Percentiles rank a stretch among this genome's conserved stretches.
Conservation (phyloP, 139 green algal species). For the Coelastrella sp. region DNA sequence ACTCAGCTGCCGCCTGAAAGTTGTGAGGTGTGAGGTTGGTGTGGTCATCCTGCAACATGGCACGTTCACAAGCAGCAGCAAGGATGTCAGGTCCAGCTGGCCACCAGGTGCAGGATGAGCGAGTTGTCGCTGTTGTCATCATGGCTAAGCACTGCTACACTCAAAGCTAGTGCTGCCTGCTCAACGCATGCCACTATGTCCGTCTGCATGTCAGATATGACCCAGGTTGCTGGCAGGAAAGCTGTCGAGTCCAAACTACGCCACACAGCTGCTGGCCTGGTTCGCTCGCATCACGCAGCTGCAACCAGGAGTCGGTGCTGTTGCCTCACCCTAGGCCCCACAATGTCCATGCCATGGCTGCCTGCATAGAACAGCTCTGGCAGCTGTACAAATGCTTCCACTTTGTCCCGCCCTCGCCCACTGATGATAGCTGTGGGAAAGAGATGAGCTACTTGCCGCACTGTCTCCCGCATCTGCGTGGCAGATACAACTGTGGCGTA, state of each 20-base stretch:
- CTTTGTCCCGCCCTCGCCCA: constrained; percentile 91
- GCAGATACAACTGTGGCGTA: neutral
- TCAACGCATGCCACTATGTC: too few species aligned
- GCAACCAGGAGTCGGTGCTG: neutral
- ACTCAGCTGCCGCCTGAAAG: constrained; percentile 91
- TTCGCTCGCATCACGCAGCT: neutral
- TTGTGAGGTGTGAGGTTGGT: constrained; percentile 9
- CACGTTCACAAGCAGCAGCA: neutral
- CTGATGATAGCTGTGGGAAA: constrained; percentile 98
- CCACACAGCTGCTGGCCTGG: too few species aligned
- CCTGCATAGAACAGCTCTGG: constrained; percentile 97
- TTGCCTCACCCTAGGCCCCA: constrained; percentile 70
- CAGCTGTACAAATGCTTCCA: constrained; percentile 95
- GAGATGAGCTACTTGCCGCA: constrained; percentile 80
- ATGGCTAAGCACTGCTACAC: too few species aligned
- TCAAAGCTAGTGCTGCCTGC: too few species aligned
- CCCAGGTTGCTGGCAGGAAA: too few species aligned
- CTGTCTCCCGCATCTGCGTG: constrained; percentile 81
- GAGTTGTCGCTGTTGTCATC: too few species aligned
- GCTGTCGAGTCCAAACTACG: too few species aligned
- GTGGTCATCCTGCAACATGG: neutral
- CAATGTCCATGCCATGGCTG: constrained; percentile 98
- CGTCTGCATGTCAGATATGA: too few species aligned
- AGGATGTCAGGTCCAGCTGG: neutral
- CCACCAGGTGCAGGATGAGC: neutral